Evolutionary conservation across 495 filamentous ascomycete species (phyloP).

Genomic region (Terfezia claveryi): DNA sequence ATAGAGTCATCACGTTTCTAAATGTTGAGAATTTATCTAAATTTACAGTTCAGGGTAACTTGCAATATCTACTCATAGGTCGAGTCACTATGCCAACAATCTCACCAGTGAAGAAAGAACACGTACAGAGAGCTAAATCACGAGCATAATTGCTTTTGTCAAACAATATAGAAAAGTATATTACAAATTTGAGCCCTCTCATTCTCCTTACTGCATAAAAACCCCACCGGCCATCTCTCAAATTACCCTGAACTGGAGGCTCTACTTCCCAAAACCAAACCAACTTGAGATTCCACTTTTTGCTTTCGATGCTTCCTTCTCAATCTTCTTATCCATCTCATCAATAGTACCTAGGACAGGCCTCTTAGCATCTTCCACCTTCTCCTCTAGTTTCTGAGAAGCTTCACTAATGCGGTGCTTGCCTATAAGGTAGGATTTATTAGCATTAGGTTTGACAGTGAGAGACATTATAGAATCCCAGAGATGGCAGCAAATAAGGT

Average conservation of each 20-base stretch:
- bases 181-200: no score
- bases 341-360: conserved; percentile 50
- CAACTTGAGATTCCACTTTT: conserved; percentile 59
- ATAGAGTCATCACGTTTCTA: no score
- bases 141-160: no score
- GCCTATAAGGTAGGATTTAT: conserved; percentile 1
- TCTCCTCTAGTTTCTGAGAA: conserved; percentile 33
- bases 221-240: no score
- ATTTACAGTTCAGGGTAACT: no score
- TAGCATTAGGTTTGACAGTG: neutral
- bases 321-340: conserved; percentile 49
- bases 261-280: conserved; percentile 41
- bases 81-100: no score
- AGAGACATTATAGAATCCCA: neutral
- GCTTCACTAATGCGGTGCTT: conserved; percentile 27
- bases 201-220: no score
- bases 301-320: conserved; percentile 49
- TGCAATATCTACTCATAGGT: no score
- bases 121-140: no score
- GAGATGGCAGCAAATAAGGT: neutral
- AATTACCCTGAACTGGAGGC: neutral
- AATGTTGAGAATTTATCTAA: no score
- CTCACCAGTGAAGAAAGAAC: no score
- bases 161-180: no score
- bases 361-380: conserved; percentile 29